Base-by-base conservation (phyloP, 176 grass and related monocot species). In the Cymbopogon citratus region DNA sequence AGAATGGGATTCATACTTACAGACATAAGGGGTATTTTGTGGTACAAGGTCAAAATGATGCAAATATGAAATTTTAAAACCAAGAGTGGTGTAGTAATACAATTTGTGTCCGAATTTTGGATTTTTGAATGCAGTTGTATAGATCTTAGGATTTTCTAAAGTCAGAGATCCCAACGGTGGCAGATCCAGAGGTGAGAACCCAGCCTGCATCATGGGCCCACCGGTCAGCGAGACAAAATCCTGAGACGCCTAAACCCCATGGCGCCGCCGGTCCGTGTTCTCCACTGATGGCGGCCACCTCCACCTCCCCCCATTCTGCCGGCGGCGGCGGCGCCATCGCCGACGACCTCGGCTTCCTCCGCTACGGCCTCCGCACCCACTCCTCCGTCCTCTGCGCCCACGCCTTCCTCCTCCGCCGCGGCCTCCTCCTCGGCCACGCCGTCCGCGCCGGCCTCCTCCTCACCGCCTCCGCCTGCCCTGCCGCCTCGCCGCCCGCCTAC, bases 171-270 rank as follows among this genome's bases (percentile, higher is more conserved):
- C 51, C 51, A 21, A 54, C 18, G 14, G 63, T 65, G 14, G 51
- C 56, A 67, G 64, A 67, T 67, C 16, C 33, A 36, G 9, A 21
- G 16, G 33, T n/a, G 64, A 67, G 16, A 21, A 66, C 16, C 64
- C 31, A 21, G 18, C 15, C 64, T 36, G 63, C 63, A 35, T 10
- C 29, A 4, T 2, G 64, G 64, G 33, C 9, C 64, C 33, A 70
- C 36, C 12, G 21, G 19, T 40, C 36, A 43, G 67, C 36, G 21
- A 70, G 36, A 43, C 38, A 40, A 24, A 25, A 40, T 40, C 60
- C 67, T 70, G 67, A 70, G 67, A 70, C 67, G 38, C 36, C 38
- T 43, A 70, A 70, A 70, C 36, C 67, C 67, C 67, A 39, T 43
- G 67, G 67, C 38, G 67, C 38, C 67, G 51, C 69, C 23, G 68